Conservation (phyloP, 1,284 basidiomycete species). For the Austroboletus niveus region DNA sequence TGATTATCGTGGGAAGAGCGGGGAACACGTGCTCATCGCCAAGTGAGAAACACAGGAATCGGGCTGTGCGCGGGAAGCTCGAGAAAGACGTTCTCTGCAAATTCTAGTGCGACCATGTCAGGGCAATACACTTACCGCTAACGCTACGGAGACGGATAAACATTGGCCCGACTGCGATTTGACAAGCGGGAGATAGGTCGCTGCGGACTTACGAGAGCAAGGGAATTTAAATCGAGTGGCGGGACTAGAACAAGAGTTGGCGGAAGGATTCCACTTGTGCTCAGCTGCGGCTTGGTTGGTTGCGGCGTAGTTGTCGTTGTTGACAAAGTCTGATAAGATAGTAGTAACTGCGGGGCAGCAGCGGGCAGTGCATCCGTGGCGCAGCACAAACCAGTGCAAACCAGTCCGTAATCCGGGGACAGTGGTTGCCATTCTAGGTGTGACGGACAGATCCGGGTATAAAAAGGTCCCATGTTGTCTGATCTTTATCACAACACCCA, state of each 20-base stretch:
- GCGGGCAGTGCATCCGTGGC: not conserved
- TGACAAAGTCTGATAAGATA: not conserved
- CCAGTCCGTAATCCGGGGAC: not conserved
- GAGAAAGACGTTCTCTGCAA: not conserved
- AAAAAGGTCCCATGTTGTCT: constrained; percentile 9
- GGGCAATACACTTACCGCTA: no score
- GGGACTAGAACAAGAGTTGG: no score
- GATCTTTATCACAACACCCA: constrained; percentile 14
- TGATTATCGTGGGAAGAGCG: constrained; percentile 2
- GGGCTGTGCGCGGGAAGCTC: constrained; percentile 9
- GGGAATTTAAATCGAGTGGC: no score
- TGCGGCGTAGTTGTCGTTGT: no score
- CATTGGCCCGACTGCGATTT: not conserved
- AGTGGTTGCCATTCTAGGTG: not conserved
- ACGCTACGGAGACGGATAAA: no score
- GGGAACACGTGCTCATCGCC: not conserved
- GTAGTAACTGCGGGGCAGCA: not conserved
- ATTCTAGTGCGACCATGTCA: no score
- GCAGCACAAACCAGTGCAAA: constrained; percentile 10
- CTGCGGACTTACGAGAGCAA: not conserved
- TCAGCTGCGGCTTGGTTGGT: no score
- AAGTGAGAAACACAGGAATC: constrained; percentile 1
- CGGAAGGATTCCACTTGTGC: no score
- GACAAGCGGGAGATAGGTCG: not conserved
- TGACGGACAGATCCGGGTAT: constrained; percentile 11